Conservation (phyloP, 1,284 basidiomycete species). For the Anthracocystis walkeri region DNA sequence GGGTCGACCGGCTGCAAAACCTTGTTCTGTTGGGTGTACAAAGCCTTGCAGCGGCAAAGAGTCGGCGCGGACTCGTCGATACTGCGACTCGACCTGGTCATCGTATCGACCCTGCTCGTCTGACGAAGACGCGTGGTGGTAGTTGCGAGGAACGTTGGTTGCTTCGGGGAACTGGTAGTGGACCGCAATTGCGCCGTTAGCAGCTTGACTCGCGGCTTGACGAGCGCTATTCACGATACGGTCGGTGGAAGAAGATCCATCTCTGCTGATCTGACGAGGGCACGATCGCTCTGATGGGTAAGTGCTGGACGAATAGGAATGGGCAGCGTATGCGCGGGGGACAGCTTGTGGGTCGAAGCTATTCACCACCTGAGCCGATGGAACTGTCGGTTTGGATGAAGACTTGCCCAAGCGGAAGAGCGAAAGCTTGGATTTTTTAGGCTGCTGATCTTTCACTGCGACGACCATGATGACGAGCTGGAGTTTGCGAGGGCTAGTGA, state of each 20-base stretch:
- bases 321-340: background rate
- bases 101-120: background rate
- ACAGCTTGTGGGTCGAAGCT: background rate
- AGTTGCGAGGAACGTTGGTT: background rate
- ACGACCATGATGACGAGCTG: conserved; percentile 29
- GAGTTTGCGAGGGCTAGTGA: background rate
- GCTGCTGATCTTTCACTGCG: conserved; percentile 17
- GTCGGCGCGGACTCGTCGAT: conserved; percentile 17
- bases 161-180: conserved; percentile 22
- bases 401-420: conserved; percentile 46
- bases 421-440: conserved; percentile 46
- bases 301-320: too few species aligned
- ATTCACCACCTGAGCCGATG: background rate
- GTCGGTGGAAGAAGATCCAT: background rate
- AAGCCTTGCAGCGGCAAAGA: conserved; percentile 15
- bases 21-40: background rate
- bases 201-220: conserved; percentile 6
- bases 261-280: background rate
- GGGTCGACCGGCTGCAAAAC: background rate
- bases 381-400: background rate
- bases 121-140: conserved; percentile 9
- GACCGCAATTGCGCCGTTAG: background rate
- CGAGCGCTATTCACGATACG: conserved; percentile 2
- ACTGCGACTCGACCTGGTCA: background rate
- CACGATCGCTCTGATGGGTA: background rate